Evolutionary conservation across 257 asterid genomes (phyloP).

Genomic region (Plantago major): DNA sequence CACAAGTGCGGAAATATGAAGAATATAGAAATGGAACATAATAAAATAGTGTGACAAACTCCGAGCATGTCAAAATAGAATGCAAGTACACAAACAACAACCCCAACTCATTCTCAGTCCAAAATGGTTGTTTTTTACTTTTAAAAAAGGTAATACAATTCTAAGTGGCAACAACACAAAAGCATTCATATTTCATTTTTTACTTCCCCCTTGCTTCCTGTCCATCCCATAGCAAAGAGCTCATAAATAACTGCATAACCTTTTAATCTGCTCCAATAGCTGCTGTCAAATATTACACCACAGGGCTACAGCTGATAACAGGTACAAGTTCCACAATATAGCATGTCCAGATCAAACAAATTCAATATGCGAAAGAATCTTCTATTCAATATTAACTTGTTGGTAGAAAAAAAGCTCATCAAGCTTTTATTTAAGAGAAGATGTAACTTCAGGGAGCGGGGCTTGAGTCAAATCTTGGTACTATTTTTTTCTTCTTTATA

Average conservation of each 20-base stretch:
- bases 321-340: too few relatives aligned
- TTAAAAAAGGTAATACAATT: too few relatives aligned
- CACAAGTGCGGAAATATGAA: constrained; percentile 17
- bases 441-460: too few relatives aligned
- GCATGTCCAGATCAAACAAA: too few relatives aligned
- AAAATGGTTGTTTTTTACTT: too few relatives aligned
- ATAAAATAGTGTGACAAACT: constrained; percentile 9
- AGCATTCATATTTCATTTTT: background rate
- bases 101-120: background rate
- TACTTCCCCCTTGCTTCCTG: constrained; percentile 2
- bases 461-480: too few relatives aligned
- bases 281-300: background rate
- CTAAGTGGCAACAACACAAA: too few relatives aligned
- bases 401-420: too few relatives aligned
- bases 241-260: background rate
- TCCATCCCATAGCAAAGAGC: background rate
- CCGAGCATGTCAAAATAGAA: constrained; percentile 3
- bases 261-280: background rate
- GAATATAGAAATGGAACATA: constrained; percentile 1
- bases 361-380: too few relatives aligned
- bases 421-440: too few relatives aligned
- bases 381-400: too few relatives aligned
- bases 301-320: background rate
- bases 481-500: too few relatives aligned
- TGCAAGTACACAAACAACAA: background rate